Evolutionary conservation across 805 yeast species (phyloP).

Genomic region (Candida saitoana): DNA sequence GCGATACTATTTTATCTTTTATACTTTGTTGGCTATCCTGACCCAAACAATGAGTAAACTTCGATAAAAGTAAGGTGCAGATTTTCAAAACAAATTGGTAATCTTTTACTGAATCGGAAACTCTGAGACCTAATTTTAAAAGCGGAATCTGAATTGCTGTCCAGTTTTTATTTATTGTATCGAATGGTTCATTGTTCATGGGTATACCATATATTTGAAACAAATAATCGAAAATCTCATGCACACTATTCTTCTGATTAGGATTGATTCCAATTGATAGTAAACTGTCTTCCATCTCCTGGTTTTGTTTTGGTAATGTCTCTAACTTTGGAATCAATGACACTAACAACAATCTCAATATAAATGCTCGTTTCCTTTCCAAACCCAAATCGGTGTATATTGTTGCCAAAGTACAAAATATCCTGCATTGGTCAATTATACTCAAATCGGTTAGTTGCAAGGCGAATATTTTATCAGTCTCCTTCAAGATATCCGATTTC

Average conservation of each 20-base stretch:
- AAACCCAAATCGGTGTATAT: slow-evolving; percentile 60
- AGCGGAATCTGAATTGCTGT: slow-evolving; percentile 52
- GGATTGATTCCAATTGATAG: slow-evolving; percentile 6
- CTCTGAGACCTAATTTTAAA: slow-evolving; percentile 46
- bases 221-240: slow-evolving; percentile 45
- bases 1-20: slow-evolving; percentile 25
- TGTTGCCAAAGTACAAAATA: slow-evolving; percentile 63
- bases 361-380: slow-evolving; percentile 63
- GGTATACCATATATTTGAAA: slow-evolving; percentile 53
- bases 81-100: slow-evolving; percentile 34
- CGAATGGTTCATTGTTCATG: slow-evolving; percentile 19
- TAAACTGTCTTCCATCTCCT: slow-evolving; percentile 5
- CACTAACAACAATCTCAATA: slow-evolving; percentile 61
- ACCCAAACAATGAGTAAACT: slow-evolving; percentile 51
- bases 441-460: slow-evolving; percentile 36
- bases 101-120: slow-evolving; percentile 52
- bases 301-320: not conserved
- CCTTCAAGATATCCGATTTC: slow-evolving; percentile 40
- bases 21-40: slow-evolving; percentile 55
- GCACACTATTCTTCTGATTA: slow-evolving; percentile 19
- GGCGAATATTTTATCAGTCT: slow-evolving; percentile 32
- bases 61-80: slow-evolving; percentile 51
- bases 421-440: slow-evolving; percentile 51
- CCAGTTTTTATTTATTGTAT: slow-evolving; percentile 41
- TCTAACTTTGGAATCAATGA: slow-evolving; percentile 42